Evolutionary conservation across 805 yeast species (phyloP).

Genomic region (Candida caryicola): DNA sequence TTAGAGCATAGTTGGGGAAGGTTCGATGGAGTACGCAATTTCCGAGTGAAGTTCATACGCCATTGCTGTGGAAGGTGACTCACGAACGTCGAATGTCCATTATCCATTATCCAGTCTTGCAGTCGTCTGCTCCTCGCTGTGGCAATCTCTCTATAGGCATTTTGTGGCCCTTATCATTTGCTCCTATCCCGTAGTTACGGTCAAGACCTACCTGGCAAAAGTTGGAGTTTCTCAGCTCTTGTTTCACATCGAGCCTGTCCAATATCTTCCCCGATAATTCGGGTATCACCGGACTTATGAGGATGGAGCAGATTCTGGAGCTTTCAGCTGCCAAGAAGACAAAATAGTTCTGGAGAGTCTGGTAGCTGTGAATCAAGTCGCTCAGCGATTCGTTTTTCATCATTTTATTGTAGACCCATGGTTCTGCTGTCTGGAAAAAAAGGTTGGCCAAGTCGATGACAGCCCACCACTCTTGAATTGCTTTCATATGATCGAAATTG

Average conservation of each 20-base stretch:
- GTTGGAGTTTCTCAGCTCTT: conserved; percentile 38
- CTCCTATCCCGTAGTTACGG: conserved; percentile 54
- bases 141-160: conserved; percentile 43
- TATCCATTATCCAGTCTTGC: too few species aligned
- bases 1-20: too few species aligned
- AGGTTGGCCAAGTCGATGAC: conserved; percentile 59
- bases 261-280: conserved; percentile 52
- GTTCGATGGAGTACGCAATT: too few species aligned
- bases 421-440: conserved; percentile 65
- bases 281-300: conserved; percentile 75
- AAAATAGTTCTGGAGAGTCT: conserved; percentile 41
- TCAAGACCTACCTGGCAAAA: conserved; percentile 58
- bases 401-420: conserved; percentile 59
- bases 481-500: conserved; percentile 52
- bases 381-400: conserved; percentile 17
- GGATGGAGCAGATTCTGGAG: conserved; percentile 61
- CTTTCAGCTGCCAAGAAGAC: conserved; percentile 69
- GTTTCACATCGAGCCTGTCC: conserved; percentile 58
- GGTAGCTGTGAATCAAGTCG: conserved; percentile 12
- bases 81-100: too few species aligned
- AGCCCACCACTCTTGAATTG: conserved; percentile 58
- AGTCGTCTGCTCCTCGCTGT: too few species aligned
- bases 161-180: conserved; percentile 48
- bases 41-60: too few species aligned
- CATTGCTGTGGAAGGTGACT: too few species aligned